phyloP scores from a whole-genome alignment of 1,284 basidiomycete genomes.

The Tylopilus orsonianus region DNA sequence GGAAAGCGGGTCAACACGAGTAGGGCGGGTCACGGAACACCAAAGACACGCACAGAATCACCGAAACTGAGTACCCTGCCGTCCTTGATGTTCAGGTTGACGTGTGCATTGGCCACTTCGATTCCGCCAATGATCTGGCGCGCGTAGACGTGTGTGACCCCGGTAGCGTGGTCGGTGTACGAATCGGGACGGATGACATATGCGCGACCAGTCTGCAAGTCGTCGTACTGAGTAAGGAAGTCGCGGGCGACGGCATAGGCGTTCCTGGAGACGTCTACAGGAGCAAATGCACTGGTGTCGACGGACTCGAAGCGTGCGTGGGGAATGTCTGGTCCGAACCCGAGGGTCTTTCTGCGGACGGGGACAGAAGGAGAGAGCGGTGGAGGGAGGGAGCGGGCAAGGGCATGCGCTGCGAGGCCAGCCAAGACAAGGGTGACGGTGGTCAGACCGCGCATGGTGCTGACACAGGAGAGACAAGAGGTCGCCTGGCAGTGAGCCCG shows the following conservation, averaged over 20 bases:
- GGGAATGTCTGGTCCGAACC: constrained; percentile 74
- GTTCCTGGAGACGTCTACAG: constrained; percentile 39
- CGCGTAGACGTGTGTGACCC: constrained; percentile 83
- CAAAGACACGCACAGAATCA: constrained; percentile 60
- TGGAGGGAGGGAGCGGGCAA: constrained; percentile 29
- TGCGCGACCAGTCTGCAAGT: constrained; percentile 36
- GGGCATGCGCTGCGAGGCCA: constrained; percentile 36
- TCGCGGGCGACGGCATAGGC: constrained; percentile 59
- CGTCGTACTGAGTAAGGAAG: constrained; percentile 47
- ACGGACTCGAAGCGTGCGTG: constrained; percentile 67
- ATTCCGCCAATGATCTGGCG: constrained; percentile 80
- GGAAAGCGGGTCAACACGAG: constrained; percentile 16
- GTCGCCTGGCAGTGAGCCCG: not conserved
- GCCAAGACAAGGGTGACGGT: constrained; percentile 36
- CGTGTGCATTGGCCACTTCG: constrained; percentile 85
- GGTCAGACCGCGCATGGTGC: constrained; percentile 36
- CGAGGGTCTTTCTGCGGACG: constrained; percentile 66
- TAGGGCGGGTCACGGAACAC: constrained; percentile 18
- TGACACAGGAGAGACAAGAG: not conserved
- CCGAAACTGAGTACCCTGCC: constrained; percentile 80
- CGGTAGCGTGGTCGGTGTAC: constrained; percentile 81
- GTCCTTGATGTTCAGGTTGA: constrained; percentile 87
- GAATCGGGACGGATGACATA: constrained; percentile 76
- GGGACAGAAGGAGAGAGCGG: constrained; percentile 8
- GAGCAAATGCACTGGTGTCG: constrained; percentile 35